phyloP scores from a whole-genome alignment of 441 rosid genomes.

The Populus hybrid region DNA sequence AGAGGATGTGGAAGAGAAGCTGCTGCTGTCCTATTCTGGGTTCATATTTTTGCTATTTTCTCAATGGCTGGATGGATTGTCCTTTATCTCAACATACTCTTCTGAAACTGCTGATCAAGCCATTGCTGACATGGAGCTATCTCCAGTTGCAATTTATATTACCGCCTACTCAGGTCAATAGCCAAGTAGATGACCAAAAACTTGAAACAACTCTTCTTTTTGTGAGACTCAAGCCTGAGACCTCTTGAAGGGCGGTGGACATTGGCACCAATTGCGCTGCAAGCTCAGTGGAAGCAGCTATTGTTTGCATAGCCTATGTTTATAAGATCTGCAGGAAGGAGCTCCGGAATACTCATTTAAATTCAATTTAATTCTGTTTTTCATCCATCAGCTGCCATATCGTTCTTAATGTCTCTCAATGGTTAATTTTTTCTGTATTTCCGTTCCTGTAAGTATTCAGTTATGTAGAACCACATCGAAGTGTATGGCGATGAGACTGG shows the following conservation, averaged over 20 bases:
- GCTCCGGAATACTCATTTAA: not conserved
- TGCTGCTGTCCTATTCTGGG: conserved; percentile 94
- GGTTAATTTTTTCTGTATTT: not conserved
- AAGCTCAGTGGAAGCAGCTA: not conserved
- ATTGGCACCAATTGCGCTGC: not conserved
- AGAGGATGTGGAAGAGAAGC: conserved; percentile 97
- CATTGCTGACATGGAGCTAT: not conserved
- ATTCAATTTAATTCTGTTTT: not conserved
- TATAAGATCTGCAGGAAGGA: not conserved
- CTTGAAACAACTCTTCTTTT: not conserved
- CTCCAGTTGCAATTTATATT: not conserved
- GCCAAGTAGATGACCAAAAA: not conserved
- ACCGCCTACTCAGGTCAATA: not conserved
- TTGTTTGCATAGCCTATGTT: not conserved
- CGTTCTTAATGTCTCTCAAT: not conserved
- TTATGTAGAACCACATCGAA: not conserved
- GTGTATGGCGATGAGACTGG: not conserved
- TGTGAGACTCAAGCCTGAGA: not conserved
- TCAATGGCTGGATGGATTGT: conserved; percentile 94
- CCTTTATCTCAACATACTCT: conserved; percentile 77
- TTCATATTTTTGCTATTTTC: conserved; percentile 85
- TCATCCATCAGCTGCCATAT: not conserved
- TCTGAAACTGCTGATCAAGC: conserved; percentile 27
- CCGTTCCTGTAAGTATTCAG: not conserved
- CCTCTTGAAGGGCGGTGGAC: not conserved